These are phyloP conservation scores for Penicillium fimorum DNA, from an alignment of 495 filamentous ascomycete genomes.

Conservation along the genomic window DNA sequence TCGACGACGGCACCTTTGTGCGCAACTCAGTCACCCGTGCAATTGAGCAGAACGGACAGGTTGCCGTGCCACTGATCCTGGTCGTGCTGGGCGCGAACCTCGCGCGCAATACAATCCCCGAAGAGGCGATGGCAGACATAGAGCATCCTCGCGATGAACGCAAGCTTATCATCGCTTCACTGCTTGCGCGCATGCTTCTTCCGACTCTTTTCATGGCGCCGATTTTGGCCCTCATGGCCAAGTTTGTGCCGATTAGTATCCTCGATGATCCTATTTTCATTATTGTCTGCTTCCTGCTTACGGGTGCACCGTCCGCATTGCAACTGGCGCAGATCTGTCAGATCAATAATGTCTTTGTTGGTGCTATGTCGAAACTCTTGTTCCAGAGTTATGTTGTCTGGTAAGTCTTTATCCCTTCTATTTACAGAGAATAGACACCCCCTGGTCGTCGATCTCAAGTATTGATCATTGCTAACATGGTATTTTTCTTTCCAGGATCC, in stretches of 20 bases:
- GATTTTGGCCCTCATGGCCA: conserved; percentile 84
- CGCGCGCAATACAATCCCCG: conserved; percentile 67
- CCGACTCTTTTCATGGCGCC: conserved; percentile 92
- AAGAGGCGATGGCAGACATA: conserved; percentile 52
- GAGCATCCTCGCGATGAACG: conserved; percentile 67
- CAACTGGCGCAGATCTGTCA: conserved; percentile 98
- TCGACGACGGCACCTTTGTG: conserved; percentile 83
- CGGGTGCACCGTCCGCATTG: conserved; percentile 88
- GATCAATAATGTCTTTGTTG: conserved; percentile 93
- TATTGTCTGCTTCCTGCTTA: conserved; percentile 94
- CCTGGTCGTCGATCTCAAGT: neutral
- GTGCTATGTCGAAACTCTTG: conserved; percentile 85
- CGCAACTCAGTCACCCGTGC: conserved; percentile 91
- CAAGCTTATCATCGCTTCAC: conserved; percentile 77
- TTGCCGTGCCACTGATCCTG: conserved; percentile 91
- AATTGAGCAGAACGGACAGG: conserved; percentile 77
- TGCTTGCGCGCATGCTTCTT: conserved; percentile 87
- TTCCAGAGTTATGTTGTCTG: conserved; percentile 98
- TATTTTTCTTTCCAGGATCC: conserved; percentile 58
- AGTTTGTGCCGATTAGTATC: conserved; percentile 90
- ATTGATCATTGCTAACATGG: conserved; percentile 25
- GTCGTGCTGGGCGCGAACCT: conserved; percentile 96
- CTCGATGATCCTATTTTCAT: conserved; percentile 97
- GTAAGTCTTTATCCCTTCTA: conserved; percentile 47
- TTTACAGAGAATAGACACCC: neutral